phyloP scores from a whole-genome alignment of 805 yeast species.

The Lachancea sp. region DNA sequence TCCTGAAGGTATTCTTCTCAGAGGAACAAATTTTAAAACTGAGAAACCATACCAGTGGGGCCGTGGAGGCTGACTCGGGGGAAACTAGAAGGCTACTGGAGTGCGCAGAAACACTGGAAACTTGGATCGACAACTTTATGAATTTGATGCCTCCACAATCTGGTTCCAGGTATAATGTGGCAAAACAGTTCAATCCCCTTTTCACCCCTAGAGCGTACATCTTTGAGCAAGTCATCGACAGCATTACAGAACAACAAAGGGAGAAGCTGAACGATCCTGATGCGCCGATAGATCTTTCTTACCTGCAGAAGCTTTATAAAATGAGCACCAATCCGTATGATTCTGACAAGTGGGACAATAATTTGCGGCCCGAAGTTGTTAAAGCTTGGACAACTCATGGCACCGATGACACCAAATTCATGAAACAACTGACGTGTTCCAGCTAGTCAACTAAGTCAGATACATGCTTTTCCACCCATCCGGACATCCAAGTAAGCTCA shows the following conservation, averaged over 20 bases:
- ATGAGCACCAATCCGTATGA: slow-evolving; percentile 79
- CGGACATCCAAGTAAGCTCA: too few species aligned
- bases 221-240: slow-evolving; percentile 69
- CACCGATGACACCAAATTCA: slow-evolving; percentile 47
- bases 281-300: slow-evolving; percentile 27
- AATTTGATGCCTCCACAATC: slow-evolving; percentile 36
- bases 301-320: slow-evolving; percentile 52
- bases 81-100: slow-evolving; percentile 35
- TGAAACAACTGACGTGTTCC: slow-evolving; percentile 74
- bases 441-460: slow-evolving; percentile 20
- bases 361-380: slow-evolving; percentile 47
- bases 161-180: slow-evolving; percentile 37
- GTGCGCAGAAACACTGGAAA: slow-evolving; percentile 35
- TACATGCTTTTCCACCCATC: too few species aligned
- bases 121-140: slow-evolving; percentile 51
- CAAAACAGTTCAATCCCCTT: slow-evolving; percentile 57
- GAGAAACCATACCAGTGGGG: slow-evolving; percentile 18
- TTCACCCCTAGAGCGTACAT: slow-evolving; percentile 85
- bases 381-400: slow-evolving; percentile 45
- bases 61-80: slow-evolving; percentile 32
- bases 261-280: slow-evolving; percentile 36
- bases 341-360: slow-evolving; percentile 55
- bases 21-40: slow-evolving; percentile 17
- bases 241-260: slow-evolving; percentile 44
- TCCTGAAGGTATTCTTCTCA: slow-evolving; percentile 19